Evolutionary conservation across 1,139 yeast genomes (phyloP), one percentile per base, ranked within the genome.

Genomic region (Casaregolazyma suthepensis): DNA sequence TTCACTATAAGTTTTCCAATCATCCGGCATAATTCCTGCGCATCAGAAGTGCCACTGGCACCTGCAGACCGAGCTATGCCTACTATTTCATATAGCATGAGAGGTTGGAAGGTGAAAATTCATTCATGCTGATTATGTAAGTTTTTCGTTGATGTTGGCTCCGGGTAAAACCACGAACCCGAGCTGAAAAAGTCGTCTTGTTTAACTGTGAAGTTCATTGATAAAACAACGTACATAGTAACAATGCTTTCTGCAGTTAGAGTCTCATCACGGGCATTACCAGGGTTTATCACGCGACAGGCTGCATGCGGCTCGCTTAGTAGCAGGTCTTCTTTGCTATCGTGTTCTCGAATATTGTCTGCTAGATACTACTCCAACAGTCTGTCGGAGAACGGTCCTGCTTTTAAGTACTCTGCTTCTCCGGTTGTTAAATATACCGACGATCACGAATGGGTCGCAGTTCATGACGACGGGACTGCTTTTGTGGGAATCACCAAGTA

Each of bases 401-500:
- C 77, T 42, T 75, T 73, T 70, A 76, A 75, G 59, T 79, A 80
- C 70, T 69, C 62, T 44, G 59, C 60, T 44, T 55, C 55, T 46
- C 71, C 71, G 38, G 50, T 56, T 22, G 79, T 87, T 60, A 83
- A 81, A 71, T 91, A 81, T 76, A 88, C 99, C 17, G 75, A 77
- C 53, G 97, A 93, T 67, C 99, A 93, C 75, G 99, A 93, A 75
- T 93, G 98, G 97, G 75, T 94, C 57, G 93, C 96, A 1, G 76
- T 83, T 51, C 94, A 87, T 68, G 79, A 80, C 38, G 96, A 91
- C 71, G 88, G 89, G 56, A 77, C 83, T 38, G 85, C 94, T 1
- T 90, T 85, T 63, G 77, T 93, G 42, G 99, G 99, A 42, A 90
- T 93, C 71, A 91, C 99, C 57, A 82, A 81, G 65, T 91, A 93